A percentile compares a stretch with the other conserved stretches of the same genome.
phyloP scores from a whole-genome alignment of 768 basidiomycete genomes.

The Phylloporus sp. region DNA sequence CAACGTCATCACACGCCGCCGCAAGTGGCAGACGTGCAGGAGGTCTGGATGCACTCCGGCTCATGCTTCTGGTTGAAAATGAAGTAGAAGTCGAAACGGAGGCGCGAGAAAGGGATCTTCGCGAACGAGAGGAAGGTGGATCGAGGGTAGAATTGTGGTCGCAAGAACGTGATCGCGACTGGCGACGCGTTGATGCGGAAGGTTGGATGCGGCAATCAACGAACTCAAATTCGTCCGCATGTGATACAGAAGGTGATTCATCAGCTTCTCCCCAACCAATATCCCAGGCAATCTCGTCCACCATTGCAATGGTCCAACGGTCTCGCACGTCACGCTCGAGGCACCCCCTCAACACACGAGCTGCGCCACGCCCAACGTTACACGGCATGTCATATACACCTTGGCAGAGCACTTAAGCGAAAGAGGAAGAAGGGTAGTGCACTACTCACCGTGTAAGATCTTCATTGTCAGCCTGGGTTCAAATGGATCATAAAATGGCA shows the following conservation, averaged over 20 bases:
- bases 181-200: constrained; percentile 15
- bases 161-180: constrained; percentile 31
- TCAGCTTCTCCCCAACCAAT: constrained; percentile 62
- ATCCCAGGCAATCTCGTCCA: constrained; percentile 79
- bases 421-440: background rate
- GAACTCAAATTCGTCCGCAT: constrained; percentile 29
- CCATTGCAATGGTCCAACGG: constrained; percentile 79
- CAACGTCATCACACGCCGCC: constrained; percentile 24
- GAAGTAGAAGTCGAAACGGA: constrained; percentile 41
- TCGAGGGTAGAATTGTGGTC: constrained; percentile 8
- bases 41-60: constrained; percentile 41
- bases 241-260: constrained; percentile 21
- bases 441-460: constrained; percentile 72
- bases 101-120: constrained; percentile 49
- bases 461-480: constrained; percentile 92
- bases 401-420: constrained; percentile 27
- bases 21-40: constrained; percentile 25
- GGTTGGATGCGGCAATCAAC: constrained; percentile 16
- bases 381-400: constrained; percentile 60
- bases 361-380: constrained; percentile 56
- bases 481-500: constrained; percentile 87
- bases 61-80: constrained; percentile 35
- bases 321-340: constrained; percentile 56
- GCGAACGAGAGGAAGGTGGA: constrained; percentile 27
- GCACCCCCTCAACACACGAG: constrained; percentile 75